Conservation (phyloP, 1,284 basidiomycete species). For the Sutorius eximius region DNA sequence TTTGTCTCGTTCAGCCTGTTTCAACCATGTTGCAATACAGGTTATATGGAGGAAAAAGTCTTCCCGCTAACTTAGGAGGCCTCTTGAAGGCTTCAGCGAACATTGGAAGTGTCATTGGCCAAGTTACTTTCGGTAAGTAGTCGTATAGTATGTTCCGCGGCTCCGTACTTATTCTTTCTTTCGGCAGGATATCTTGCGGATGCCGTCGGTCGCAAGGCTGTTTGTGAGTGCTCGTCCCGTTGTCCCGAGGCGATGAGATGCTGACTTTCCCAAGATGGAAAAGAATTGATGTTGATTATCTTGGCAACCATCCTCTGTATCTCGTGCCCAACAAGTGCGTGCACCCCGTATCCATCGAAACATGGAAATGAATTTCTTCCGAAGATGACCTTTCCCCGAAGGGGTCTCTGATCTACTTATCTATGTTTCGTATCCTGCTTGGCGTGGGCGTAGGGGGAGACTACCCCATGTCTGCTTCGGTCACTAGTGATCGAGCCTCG, state of each 20-base stretch:
- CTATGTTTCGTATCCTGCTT: constrained; percentile 67
- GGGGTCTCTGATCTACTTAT: constrained; percentile 57
- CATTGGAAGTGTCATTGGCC: constrained; percentile 74
- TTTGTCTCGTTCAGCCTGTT: constrained; percentile 51
- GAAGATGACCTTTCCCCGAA: constrained; percentile 45
- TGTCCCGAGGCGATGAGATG: neutral
- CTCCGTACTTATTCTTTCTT: constrained; percentile 6
- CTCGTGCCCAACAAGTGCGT: constrained; percentile 46
- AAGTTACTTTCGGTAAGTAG: constrained; percentile 61
- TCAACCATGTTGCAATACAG: constrained; percentile 76
- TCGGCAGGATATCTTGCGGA: constrained; percentile 57
- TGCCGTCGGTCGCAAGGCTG: constrained; percentile 62
- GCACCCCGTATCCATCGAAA: neutral
- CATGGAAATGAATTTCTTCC: neutral
- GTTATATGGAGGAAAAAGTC: constrained; percentile 53
- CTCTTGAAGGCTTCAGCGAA: constrained; percentile 70
- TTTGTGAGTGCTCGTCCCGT: constrained; percentile 46
- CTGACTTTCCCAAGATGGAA: constrained; percentile 51
- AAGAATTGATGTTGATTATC: constrained; percentile 79
- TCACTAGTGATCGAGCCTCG: constrained; percentile 69
- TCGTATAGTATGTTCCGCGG: neutral
- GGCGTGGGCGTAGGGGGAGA: constrained; percentile 81
- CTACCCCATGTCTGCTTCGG: constrained; percentile 77
- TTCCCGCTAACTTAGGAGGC: constrained; percentile 61
- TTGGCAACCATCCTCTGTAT: constrained; percentile 65